phyloP scores from a whole-genome alignment of 768 basidiomycete species.

The Tricholoma saponaceum region DNA sequence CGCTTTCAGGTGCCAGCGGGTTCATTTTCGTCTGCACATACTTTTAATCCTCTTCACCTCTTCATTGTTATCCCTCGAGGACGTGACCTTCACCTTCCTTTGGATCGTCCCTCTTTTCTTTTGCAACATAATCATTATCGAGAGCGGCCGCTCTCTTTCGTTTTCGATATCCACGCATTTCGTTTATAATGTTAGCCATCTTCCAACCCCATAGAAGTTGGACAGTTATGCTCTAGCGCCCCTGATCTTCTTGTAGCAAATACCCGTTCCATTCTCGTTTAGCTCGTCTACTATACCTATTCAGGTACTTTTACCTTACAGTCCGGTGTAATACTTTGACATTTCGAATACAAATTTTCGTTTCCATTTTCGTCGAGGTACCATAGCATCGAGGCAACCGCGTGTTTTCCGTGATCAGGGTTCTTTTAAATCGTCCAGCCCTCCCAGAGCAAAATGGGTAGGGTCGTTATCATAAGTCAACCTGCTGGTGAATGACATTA shows the following conservation, averaged over 20 bases:
- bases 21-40: constrained; percentile 14
- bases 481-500: background rate
- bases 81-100: constrained; percentile 17
- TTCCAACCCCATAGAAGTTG: constrained; percentile 18
- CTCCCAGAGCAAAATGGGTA: background rate
- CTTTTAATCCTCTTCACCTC: background rate
- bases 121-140: constrained; percentile 16
- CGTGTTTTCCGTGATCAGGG: background rate
- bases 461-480: background rate
- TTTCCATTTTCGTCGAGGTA: background rate
- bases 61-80: constrained; percentile 1
- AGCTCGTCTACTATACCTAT: constrained; percentile 4
- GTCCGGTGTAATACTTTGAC: background rate
- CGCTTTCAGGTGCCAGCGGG: background rate
- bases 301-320: background rate
- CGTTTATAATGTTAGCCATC: constrained; percentile 13
- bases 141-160: constrained; percentile 19
- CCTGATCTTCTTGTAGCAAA: constrained; percentile 17
- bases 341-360: background rate
- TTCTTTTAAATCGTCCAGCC: background rate
- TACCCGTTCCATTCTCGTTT: constrained; percentile 10
- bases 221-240: constrained; percentile 14
- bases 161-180: constrained; percentile 10
- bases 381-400: background rate
- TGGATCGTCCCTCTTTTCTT: constrained; percentile 24